phyloP scores from a whole-genome alignment of 208 protist genomes.

The Trichomonas gallinae region DNA sequence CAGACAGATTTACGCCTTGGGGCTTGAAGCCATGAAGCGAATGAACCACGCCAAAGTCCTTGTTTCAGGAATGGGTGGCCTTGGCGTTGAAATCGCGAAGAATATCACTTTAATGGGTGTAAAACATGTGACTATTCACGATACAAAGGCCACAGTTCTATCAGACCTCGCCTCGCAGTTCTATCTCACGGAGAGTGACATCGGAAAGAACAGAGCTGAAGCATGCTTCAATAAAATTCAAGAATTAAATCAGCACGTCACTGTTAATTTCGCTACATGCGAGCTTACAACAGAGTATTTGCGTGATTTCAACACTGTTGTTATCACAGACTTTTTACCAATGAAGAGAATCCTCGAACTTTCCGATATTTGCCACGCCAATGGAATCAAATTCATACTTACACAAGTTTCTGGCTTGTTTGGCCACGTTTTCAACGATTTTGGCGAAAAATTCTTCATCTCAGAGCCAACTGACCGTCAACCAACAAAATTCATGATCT shows the following conservation, averaged over 20 bases:
- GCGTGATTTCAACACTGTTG: background rate
- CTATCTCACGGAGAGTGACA: slow-evolving; percentile 58
- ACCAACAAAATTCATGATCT: slow-evolving; percentile 32
- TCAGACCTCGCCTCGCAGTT: slow-evolving; percentile 62
- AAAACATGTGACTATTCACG: slow-evolving; percentile 61
- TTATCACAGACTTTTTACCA: background rate
- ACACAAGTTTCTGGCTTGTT: slow-evolving; percentile 38
- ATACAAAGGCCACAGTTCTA: slow-evolving; percentile 43
- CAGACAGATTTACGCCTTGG: slow-evolving; percentile 61
- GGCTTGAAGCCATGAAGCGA: slow-evolving; percentile 60
- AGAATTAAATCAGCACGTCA: slow-evolving; percentile 68
- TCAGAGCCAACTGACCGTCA: slow-evolving; percentile 37
- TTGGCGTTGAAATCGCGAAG: slow-evolving; percentile 76
- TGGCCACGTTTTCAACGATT: slow-evolving; percentile 43
- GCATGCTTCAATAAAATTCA: slow-evolving; percentile 43
- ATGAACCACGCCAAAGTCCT: slow-evolving; percentile 45
- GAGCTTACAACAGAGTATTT: background rate
- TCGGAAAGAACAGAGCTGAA: slow-evolving; percentile 56
- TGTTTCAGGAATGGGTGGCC: slow-evolving; percentile 49
- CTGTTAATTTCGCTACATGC: slow-evolving; percentile 10
- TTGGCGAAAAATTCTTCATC: slow-evolving; percentile 39
- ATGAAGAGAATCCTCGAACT: background rate
- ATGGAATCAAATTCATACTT: slow-evolving; percentile 36
- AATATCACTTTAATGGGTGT: slow-evolving; percentile 68
- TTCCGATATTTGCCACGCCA: slow-evolving; percentile 35